phyloP scores from a whole-genome alignment of 139 green algal genomes.

The Picochlorum sp. region DNA sequence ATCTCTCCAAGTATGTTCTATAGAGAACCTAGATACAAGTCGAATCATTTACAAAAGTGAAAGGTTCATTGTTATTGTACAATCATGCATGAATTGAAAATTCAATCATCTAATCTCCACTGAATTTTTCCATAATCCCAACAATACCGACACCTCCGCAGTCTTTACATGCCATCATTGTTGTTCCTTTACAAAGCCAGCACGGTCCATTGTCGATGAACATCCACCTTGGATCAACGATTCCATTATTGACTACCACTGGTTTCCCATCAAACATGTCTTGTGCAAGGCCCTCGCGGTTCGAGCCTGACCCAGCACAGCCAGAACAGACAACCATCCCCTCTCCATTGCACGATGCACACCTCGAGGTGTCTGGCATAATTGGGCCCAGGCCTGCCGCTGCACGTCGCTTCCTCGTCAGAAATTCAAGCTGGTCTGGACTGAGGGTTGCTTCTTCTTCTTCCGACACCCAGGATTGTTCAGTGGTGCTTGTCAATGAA shows the following conservation, averaged over 20 bases:
- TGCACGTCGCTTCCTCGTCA: slow-evolving; percentile 17
- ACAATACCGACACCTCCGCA: slow-evolving; percentile 11
- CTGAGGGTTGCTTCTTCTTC: neutral
- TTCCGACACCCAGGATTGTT: neutral
- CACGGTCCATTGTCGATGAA: slow-evolving; percentile 12
- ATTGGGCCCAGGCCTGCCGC: slow-evolving; percentile 17
- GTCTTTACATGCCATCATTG: slow-evolving; percentile 9
- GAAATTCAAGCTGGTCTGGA: slow-evolving; percentile 14
- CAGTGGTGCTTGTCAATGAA: neutral
- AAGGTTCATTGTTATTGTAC: neutral
- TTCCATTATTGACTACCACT: neutral
- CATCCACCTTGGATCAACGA: neutral
- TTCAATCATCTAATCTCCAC: slow-evolving; percentile 9
- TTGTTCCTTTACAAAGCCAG: slow-evolving; percentile 16
- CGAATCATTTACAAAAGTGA: slow-evolving; percentile 3
- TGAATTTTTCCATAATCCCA: slow-evolving; percentile 3
- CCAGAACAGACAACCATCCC: slow-evolving; percentile 5
- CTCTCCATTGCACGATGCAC: slow-evolving; percentile 2
- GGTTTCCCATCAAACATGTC: slow-evolving; percentile 14
- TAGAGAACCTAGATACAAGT: slow-evolving; percentile 12
- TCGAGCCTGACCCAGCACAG: slow-evolving; percentile 17
- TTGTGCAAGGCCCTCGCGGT: slow-evolving; percentile 1
- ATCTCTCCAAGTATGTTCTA: slow-evolving; percentile 68
- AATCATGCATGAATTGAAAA: neutral
- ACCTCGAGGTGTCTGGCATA: slow-evolving; percentile 8